Evolutionary conservation across 2,329 filamentous ascomycete genomes (phyloP), one percentile per base, ranked within the genome.

Genomic region (Aspergillus fischeri): DNA sequence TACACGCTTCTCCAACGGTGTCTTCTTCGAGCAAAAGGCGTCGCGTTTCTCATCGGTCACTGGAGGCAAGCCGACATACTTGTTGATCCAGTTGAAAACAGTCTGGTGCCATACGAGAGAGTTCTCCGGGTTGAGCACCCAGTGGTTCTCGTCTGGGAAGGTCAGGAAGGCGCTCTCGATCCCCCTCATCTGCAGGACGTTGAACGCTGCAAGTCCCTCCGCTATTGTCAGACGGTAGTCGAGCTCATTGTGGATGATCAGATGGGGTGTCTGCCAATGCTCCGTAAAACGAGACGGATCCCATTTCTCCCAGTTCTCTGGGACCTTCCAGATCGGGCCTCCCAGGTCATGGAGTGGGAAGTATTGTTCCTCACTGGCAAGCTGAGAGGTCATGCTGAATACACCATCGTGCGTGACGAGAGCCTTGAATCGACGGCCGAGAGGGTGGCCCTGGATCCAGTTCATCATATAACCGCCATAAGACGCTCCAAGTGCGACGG

Each of bases 91-190:
- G 55, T 85, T 85, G 29, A 97, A 70, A 17, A 97, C 92, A 57
- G 91, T 89, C 55, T 83, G 83, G 68, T 97, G 92, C 94, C 94
- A 97, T 21, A 95, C 82, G 20, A 97, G 77, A 3, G 87, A 89
- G 73, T 97, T 97, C 75, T 97, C 93, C 0, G 89, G 90, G 71
- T 96, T 96, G 54, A 96, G 70, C 3, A 97, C 92, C 91, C 91
- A 89, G 65, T 90, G 87, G 52, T 86, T 85, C 73, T 91, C 88
- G 68, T 90, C 91, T 0, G 91, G 90, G 70, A 96, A 96, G 21
- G 86, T 87, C 63, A 96, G 69, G 62, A 96, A 85, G 63, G 88
- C 86, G 72, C 90, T 94, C 21, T 90, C 86, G 1, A 96, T 82
- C 0, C 86, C 86, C 53, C 83, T 83, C 25, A 85, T 83, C 75